Conservation (phyloP, 2,329 filamentous ascomycete genomes). For the Phialocephala subalpina region DNA sequence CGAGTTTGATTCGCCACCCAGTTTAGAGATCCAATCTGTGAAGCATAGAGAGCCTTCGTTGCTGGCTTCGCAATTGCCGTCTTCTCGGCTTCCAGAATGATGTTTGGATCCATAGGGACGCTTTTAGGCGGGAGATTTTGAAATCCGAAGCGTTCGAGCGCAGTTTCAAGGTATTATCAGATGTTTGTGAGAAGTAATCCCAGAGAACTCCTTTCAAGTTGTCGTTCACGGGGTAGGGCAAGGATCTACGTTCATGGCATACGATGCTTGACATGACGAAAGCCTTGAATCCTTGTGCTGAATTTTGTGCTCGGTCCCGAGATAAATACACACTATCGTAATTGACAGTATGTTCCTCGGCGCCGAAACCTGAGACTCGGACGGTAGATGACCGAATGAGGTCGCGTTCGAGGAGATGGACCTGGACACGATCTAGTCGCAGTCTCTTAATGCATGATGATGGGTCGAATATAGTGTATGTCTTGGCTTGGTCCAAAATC, state of each 20-base stretch:
- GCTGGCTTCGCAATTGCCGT: too few species aligned
- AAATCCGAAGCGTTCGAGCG: too few species aligned
- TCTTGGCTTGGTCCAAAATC: slow-evolving; percentile 15
- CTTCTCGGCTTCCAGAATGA: too few species aligned
- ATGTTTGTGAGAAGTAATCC: not conserved
- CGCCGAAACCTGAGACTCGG: slow-evolving; percentile 46
- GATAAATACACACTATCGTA: slow-evolving; percentile 15
- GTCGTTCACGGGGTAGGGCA: not conserved
- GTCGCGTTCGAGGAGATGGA: slow-evolving; percentile 39
- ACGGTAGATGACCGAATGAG: slow-evolving; percentile 44
- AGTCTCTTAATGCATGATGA: not conserved
- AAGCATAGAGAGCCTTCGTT: too few species aligned
- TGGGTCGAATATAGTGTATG: slow-evolving; percentile 15
- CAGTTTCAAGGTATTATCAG: too few species aligned
- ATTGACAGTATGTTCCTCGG: slow-evolving; percentile 39
- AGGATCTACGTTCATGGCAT: not conserved
- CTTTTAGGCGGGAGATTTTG: too few species aligned
- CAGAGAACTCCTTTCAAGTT: not conserved
- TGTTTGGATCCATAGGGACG: too few species aligned
- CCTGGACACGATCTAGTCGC: not conserved
- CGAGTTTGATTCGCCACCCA: too few species aligned
- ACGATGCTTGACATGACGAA: slow-evolving; percentile 20
- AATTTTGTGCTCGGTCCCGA: slow-evolving; percentile 13
- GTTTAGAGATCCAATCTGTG: too few species aligned
- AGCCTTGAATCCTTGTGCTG: not conserved